A percentile compares a stretch with the other conserved stretches of the same genome.
These are phyloP conservation scores for Simmondsia chinensis DNA, from an alignment of 148 eudicot genomes.

Conservation along the genomic window DNA sequence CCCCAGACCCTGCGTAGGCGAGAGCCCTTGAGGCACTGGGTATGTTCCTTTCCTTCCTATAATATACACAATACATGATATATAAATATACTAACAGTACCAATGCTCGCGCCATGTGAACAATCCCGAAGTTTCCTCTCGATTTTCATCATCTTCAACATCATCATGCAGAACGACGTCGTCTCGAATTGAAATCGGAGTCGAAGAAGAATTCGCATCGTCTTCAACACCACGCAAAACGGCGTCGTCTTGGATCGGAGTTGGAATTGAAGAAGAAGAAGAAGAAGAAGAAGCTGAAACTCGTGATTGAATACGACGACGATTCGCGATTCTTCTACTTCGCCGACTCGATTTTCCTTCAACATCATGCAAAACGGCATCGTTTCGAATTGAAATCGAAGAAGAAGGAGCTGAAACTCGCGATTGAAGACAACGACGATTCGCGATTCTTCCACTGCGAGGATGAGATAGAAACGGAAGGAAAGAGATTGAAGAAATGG, in stretches of 20 bases:
- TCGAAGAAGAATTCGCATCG: too few relatives aligned
- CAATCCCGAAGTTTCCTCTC: constrained; percentile 32
- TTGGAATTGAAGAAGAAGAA: too few relatives aligned
- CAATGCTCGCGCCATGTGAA: constrained; percentile 94
- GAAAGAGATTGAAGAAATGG: too few relatives aligned
- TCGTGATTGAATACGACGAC: constrained; percentile 7
- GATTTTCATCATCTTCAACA: constrained; percentile 6
- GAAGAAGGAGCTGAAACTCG: constrained; percentile 46
- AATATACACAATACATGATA: too few relatives aligned
- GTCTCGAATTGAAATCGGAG: constrained; percentile 5
- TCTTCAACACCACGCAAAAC: too few relatives aligned
- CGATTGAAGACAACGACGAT: constrained; percentile 2
- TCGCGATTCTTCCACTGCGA: neutral
- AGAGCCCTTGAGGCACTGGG: too few relatives aligned
- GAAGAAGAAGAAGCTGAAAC: constrained; percentile 44
- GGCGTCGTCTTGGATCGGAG: constrained; percentile 6
- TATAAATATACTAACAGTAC: too few relatives aligned
- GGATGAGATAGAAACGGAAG: neutral
- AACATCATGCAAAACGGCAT: constrained; percentile 4
- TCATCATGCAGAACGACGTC: constrained; percentile 7
- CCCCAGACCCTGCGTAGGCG: too few relatives aligned
- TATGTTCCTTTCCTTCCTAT: too few relatives aligned
- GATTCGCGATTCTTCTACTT: neutral
- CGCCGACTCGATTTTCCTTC: neutral
- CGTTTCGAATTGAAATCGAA: constrained; percentile 5